These are phyloP conservation scores for Chlorella ohadii DNA, from an alignment of 139 green algal genomes.

Conservation along the genomic window DNA sequence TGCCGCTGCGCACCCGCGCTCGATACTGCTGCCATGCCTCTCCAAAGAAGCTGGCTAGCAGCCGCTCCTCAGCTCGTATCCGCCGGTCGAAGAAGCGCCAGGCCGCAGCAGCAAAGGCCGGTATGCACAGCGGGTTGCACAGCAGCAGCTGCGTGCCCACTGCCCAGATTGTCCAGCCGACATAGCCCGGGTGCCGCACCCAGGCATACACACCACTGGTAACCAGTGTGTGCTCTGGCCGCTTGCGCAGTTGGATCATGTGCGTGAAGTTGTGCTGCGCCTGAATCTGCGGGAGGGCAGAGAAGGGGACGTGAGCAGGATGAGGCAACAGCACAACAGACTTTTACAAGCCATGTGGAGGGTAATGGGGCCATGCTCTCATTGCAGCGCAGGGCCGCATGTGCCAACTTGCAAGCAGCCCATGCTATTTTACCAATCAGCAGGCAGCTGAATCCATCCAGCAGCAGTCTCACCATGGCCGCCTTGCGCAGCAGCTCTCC, in stretches of 20 bases:
- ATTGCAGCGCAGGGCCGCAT: too few species aligned
- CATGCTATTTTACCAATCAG: too few species aligned
- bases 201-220: slow-evolving; percentile 71
- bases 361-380: too few species aligned
- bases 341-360: too few species aligned
- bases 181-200: slow-evolving; percentile 90
- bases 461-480: slow-evolving; percentile 63
- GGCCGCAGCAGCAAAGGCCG: slow-evolving; percentile 56
- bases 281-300: slow-evolving; percentile 51
- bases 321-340: neutral
- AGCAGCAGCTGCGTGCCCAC: slow-evolving; percentile 89
- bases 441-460: too few species aligned
- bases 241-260: slow-evolving; percentile 53
- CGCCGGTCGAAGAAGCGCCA: slow-evolving; percentile 74
- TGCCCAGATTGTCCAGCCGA: slow-evolving; percentile 89
- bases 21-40: slow-evolving; percentile 60
- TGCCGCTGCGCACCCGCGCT: slow-evolving; percentile 39
- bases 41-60: slow-evolving; percentile 73
- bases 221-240: slow-evolving; percentile 59
- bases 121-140: slow-evolving; percentile 68
- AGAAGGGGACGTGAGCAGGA: neutral
- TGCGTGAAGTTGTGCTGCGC: slow-evolving; percentile 81
- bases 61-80: slow-evolving; percentile 68
- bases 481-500: slow-evolving; percentile 74
- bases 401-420: too few species aligned